A percentile compares a stretch with the other conserved stretches of the same genome.
phyloP scores from a whole-genome alignment of 2,329 filamentous ascomycete genomes.

The Alternaria brassicicola region DNA sequence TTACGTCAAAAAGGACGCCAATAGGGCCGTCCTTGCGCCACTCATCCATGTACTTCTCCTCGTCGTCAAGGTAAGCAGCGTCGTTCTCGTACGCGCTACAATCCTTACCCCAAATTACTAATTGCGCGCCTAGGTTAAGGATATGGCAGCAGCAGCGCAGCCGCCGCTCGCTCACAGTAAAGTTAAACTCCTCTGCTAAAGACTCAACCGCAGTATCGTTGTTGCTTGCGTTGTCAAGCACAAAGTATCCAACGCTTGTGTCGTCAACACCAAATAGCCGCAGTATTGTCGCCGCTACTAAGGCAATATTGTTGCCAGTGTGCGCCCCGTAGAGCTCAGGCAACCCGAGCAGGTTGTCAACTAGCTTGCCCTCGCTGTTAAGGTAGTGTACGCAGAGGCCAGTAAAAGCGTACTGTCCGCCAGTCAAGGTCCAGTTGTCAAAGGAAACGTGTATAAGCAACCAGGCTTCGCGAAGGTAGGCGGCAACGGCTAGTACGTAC shows the following conservation, averaged over 20 bases:
- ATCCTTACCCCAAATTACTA: constrained; percentile 6
- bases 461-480: constrained; percentile 1
- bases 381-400: constrained; percentile 12
- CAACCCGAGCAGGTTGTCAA: neutral
- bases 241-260: neutral
- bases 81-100: neutral
- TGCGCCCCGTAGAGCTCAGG: constrained; percentile 1
- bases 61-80: no score
- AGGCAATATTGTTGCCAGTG: constrained; percentile 12
- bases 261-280: constrained; percentile 8
- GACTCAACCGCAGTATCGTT: constrained; percentile 6
- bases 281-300: constrained; percentile 5
- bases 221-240: constrained; percentile 11
- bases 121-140: constrained; percentile 3
- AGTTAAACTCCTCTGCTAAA: constrained; percentile 2
- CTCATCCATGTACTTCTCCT: no score
- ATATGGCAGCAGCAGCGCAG: constrained; percentile 9
- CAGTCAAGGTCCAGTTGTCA: constrained; percentile 13
- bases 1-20: no score
- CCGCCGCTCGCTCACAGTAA: neutral
- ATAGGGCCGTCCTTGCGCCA: no score
- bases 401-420: constrained; percentile 3
- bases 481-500: constrained; percentile 2
- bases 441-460: constrained; percentile 15
- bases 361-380: neutral